Percentiles rank a stretch among this genome's conserved stretches.
Conservation (phyloP, 2,329 filamentous ascomycete genomes). For the Colletotrichum cereale region DNA sequence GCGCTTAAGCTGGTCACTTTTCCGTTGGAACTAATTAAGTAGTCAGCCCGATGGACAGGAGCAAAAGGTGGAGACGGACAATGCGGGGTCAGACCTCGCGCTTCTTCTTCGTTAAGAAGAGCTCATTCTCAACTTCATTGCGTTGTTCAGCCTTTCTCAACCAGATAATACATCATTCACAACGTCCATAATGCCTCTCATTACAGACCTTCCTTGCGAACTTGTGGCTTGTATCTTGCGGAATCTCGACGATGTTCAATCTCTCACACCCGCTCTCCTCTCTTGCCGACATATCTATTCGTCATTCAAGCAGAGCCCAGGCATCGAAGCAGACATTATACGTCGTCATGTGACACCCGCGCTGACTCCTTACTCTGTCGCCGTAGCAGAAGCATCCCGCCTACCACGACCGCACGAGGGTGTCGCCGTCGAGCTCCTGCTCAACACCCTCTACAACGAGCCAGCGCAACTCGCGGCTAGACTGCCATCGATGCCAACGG, state of each 20-base stretch:
- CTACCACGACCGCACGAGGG: not conserved
- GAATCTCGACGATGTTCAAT: not conserved
- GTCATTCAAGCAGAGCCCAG: constrained; percentile 6
- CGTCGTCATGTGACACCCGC: not conserved
- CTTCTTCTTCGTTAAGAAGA: not conserved
- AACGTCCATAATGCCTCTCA: not conserved
- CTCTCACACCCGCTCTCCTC: not conserved
- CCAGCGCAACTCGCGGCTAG: not conserved
- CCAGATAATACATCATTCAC: not conserved
- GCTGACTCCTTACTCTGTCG: not conserved
- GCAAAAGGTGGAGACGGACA: not conserved
- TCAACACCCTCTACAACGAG: not conserved
- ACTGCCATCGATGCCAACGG: not conserved
- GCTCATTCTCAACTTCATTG: not conserved
- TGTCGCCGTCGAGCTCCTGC: not conserved
- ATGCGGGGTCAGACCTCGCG: not conserved
- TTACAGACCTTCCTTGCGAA: not conserved
- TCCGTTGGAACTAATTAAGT: not conserved
- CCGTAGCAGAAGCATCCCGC: not conserved
- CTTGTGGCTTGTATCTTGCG: not conserved
- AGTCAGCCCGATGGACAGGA: not conserved
- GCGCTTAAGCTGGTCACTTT: not conserved
- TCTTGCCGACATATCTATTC: constrained; percentile 7
- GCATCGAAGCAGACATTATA: not conserved
- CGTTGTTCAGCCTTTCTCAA: not conserved